Evolutionary conservation across 2,329 filamentous ascomycete genomes (phyloP), one percentile per base, ranked within the genome.

Genomic region (Trichoderma sp.): DNA sequence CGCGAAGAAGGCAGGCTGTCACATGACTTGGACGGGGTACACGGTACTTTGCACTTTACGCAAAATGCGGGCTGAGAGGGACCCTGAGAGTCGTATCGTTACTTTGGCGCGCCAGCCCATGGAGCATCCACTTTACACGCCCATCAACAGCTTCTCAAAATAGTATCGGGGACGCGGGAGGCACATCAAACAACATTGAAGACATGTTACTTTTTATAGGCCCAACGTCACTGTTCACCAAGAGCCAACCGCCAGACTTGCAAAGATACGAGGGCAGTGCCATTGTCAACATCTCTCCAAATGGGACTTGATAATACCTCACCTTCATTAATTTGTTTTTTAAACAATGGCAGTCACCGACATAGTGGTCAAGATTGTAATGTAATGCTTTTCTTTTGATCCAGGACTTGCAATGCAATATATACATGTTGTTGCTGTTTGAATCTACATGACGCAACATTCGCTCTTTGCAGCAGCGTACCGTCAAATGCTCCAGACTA

Each of bases 1-100:
- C 81, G 81, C 81, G 81, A 82, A 80, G 74, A 64, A 74, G 65
- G 73, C 80, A 81, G 80, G 80, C 76, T 75, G 74, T 80, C 80
- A 82, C 80, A 74, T 82, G 81, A 79, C 64, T 30, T 6, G 21
- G 4, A 26, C 32, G 12, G 8, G 24, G 71, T 62, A 67, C 57
- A 53, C 5, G 24, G 14, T 6, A 43, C 39, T 30, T 57, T 32
- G 24, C 28, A 1, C 18, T n/a, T 43, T 43, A 9, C 39, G 18
- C 39, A 43, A 24, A 18, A 3, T 11, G 28, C 28, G 8, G 1
- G 18, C 30, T 36, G 1, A n/a, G 24, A 8, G 9, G 21, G 15
- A 6, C 6, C 12, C 12, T 6, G 7, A 5, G 36, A 43, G 71
- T 43, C 7, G 39, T 70, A 73, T 18, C n/a, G 12, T n/a, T 60